These are phyloP conservation scores for Suillus paluster DNA, from an alignment of 768 basidiomycete species.

Conservation along the genomic window DNA sequence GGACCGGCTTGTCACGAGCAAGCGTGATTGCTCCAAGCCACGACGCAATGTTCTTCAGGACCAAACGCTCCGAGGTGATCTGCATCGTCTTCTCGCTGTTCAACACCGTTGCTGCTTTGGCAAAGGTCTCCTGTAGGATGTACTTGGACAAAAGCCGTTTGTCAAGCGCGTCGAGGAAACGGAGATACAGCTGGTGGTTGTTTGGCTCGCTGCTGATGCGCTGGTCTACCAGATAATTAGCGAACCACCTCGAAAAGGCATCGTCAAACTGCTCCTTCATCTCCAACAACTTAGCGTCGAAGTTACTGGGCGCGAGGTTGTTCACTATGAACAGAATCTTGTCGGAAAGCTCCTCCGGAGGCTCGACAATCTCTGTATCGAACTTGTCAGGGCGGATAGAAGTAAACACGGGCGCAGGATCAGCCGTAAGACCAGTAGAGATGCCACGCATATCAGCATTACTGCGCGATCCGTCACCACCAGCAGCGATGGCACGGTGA, in stretches of 20 bases:
- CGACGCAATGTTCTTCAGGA: conserved; percentile 91
- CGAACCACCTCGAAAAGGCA: conserved; percentile 91
- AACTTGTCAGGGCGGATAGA: conserved; percentile 76
- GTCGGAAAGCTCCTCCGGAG: conserved; percentile 89
- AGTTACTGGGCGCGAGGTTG: conserved; percentile 94
- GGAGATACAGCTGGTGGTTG: conserved; percentile 93
- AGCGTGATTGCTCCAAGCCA: conserved; percentile 96
- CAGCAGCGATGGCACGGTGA: conserved; percentile 67
- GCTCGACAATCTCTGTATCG: conserved; percentile 64
- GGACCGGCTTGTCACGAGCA: conserved; percentile 91
- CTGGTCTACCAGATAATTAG: conserved; percentile 96
- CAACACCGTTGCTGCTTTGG: conserved; percentile 83
- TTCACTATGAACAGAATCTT: conserved; percentile 97
- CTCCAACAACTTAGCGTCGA: conserved; percentile 84
- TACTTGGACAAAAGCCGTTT: conserved; percentile 68
- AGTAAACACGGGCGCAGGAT: conserved; percentile 66
- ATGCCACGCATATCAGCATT: conserved; percentile 46
- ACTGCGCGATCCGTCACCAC: conserved; percentile 45
- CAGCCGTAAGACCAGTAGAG: conserved; percentile 40
- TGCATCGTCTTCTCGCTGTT: conserved; percentile 92
- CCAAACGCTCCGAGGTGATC: conserved; percentile 80
- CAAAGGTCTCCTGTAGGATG: conserved; percentile 91
- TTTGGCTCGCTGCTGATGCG: conserved; percentile 96
- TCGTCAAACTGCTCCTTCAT: conserved; percentile 87
- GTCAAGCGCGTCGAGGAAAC: conserved; percentile 87